Evolutionary conservation across 371 early-diverging fungal species (phyloP), one percentile per base, ranked within the genome.

Genomic region (Dinochytrium kinnereticum): DNA sequence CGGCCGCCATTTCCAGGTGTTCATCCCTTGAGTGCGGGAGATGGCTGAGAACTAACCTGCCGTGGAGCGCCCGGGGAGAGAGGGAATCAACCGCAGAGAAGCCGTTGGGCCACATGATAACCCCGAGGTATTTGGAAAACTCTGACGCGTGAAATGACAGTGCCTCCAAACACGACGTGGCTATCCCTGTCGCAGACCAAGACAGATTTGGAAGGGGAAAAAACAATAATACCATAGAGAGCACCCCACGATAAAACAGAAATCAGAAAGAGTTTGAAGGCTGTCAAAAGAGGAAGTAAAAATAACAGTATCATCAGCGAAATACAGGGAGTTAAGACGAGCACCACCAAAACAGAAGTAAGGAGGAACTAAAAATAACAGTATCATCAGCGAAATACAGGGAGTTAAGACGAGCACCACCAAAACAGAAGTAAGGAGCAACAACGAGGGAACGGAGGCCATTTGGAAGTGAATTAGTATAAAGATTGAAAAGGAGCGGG

Each of bases 401-500:
- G 0, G 66, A 49, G 36, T 64, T 72, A 50, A 72, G 69, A 34
- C 1, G n/a, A 36, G 30, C n/a, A 39, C 26, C 30, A 31, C 55
- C 72, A 40, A 72, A 17, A 15, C 26, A 5, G 31, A 65, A 37
- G 51, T 33, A 24, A 37, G n/a, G 1, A 26, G 66, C 0, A 0
- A 7, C 44, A 44, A 44, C 50, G 40, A 21, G 0, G 5, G n/a
- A 21, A 1, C 30, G 68, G 1, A 66, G 68, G 17, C 26, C 24
- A 0, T 17, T 3, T 0, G 73, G 73, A 17, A 67, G 68, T 0
- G 50, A 0, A 66, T 73, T 73, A 55, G 67, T 73, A 37, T 36
- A 24, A 19, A 67, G 17, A 34, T 73, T 73, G n/a, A 66, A 73
- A 73, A 73, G 73, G 0, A 66, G 39, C 30, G 73, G 73, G 0